Percentiles rank a stretch among this genome's conserved stretches.
These are phyloP conservation scores for Fusarium liriodendri DNA, from an alignment of 2,329 filamentous ascomycete genomes.

Conservation along the genomic window DNA sequence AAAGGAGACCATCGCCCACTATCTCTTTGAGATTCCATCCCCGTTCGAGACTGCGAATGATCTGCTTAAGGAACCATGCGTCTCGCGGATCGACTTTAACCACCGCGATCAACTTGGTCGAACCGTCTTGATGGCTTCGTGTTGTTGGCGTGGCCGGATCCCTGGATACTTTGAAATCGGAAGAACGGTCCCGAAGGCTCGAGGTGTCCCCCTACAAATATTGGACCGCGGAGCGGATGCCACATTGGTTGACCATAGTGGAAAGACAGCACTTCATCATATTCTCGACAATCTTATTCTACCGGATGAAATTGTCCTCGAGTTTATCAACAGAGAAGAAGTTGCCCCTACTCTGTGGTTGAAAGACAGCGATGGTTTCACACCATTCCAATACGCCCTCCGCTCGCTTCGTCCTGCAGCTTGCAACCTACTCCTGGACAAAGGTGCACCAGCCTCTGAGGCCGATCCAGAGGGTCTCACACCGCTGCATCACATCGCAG, in stretches of 20 bases:
- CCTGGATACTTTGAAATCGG: not conserved
- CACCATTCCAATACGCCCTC: conserved; percentile 30
- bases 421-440: conserved; percentile 28
- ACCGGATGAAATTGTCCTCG: conserved; percentile 9
- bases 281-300: conserved; percentile 26
- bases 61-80: conserved; percentile 27
- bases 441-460: conserved; percentile 16
- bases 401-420: conserved; percentile 16
- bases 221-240: conserved; percentile 27
- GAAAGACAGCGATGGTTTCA: conserved; percentile 15
- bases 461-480: conserved; percentile 24
- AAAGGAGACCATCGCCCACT: conserved; percentile 28
- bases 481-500: conserved; percentile 30
- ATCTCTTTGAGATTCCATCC: conserved; percentile 6
- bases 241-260: conserved; percentile 18
- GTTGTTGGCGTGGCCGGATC: not conserved
- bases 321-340: conserved; percentile 28
- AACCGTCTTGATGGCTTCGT: conserved; percentile 36
- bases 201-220: conserved; percentile 11
- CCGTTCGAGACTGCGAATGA: too few relatives aligned
- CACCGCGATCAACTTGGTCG: conserved; percentile 26
- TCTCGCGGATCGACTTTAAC: conserved; percentile 32
- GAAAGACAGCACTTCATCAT: conserved; percentile 36
- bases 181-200: not conserved
- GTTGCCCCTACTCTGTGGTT: conserved; percentile 12